These are phyloP conservation scores for Camelina sativa DNA, from an alignment of 345 rosid species.

Conservation along the genomic window DNA sequence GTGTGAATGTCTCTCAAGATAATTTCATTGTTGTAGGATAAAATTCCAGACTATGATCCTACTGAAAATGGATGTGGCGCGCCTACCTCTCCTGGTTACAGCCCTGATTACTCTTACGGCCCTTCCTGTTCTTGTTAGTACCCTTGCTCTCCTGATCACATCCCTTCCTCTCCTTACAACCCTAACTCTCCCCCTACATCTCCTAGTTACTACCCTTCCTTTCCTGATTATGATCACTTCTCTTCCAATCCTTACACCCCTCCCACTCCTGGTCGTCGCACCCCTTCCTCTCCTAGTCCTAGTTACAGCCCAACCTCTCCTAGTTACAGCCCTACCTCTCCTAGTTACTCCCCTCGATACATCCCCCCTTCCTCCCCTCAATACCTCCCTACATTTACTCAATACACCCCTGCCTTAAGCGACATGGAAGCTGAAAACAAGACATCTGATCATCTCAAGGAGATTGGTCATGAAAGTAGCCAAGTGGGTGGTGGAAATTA, in stretches of 20 bases:
- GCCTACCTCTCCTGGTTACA: neutral
- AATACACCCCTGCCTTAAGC: neutral
- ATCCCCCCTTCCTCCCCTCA: neutral
- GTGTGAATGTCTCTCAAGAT: neutral
- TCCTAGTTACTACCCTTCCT: neutral
- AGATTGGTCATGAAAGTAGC: neutral
- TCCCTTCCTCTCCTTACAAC: neutral
- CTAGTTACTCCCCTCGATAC: neutral
- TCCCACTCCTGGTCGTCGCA: neutral
- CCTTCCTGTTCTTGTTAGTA: no score
- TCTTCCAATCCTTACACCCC: neutral
- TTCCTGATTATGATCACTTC: neutral
- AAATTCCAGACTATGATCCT: neutral
- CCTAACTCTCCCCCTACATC: neutral
- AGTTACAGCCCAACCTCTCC: neutral
- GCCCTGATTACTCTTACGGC: no score
- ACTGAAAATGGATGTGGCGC: neutral
- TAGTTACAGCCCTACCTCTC: neutral
- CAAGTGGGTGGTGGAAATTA: neutral
- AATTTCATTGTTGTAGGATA: neutral
- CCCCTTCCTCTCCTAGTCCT: neutral
- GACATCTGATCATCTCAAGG: neutral
- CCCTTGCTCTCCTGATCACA: neutral
- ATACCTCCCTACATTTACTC: neutral
- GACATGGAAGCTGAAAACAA: neutral